A percentile compares a stretch with the other conserved stretches of the same genome.
These are phyloP conservation scores for Solanum corneliomulleri DNA, from an alignment of 257 asterid genomes.

Conservation along the genomic window DNA sequence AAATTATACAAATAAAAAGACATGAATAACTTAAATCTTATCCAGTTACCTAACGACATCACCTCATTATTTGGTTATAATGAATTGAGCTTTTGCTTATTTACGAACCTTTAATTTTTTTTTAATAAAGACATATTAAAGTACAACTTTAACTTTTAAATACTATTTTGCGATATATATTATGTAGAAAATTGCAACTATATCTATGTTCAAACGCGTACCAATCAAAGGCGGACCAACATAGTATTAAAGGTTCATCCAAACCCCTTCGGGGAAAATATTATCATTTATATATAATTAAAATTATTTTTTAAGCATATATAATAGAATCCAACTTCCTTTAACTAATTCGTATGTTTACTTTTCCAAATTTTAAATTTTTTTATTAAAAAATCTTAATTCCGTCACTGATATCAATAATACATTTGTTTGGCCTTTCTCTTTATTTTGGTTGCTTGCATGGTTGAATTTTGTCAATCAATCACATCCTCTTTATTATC, in stretches of 20 bases:
- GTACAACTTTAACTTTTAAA: not conserved
- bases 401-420: no score
- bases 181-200: no score
- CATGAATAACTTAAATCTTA: not conserved
- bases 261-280: no score
- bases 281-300: no score
- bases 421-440: not conserved
- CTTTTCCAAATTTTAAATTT: rapidly evolving
- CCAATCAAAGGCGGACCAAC: no score
- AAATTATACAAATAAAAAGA: no score
- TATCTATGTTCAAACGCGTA: not conserved
- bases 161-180: no score
- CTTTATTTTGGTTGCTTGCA: not conserved
- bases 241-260: no score
- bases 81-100: not conserved
- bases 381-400: no score
- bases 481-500: not conserved
- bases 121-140: not conserved
- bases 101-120: not conserved
- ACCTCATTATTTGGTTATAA: not conserved
- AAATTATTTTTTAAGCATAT: no score
- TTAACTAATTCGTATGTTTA: not conserved
- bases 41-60: not conserved
- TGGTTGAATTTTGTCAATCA: not conserved
- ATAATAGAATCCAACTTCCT: no score